Base-by-base conservation (phyloP, 352 stramenopile species). In the Phytopythium aichiense region DNA sequence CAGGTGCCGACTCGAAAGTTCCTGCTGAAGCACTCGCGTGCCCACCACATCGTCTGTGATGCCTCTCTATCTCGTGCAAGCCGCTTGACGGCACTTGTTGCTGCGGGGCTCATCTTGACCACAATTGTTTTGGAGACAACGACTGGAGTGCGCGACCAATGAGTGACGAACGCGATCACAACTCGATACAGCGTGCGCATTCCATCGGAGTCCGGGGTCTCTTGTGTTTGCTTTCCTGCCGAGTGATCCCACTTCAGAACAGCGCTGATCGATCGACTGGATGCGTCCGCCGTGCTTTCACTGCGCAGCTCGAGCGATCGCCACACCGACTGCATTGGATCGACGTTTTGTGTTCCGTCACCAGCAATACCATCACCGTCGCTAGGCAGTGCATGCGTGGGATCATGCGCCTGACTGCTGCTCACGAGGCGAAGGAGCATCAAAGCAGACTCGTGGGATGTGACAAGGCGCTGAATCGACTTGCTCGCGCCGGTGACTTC, bases 1-100 rank as follows among this genome's bases (percentile, higher is more conserved):
- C 84, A 95, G 1, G 84, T 88, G 2, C 86, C 86, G 9, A 93
- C 61, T 1, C 83, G 76, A 58, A 88, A 91, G 57, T 73, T 82
- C 16, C 86, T 71, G 57, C 84, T 92, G 56, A 77, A 91, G 25
- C 78, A 88, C 60, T 94, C 86, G n/a, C 81, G 76, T 0, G 80
- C 84, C 86, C 86, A 94, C 86, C 84, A 94, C 20, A 75, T 73
- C 1, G 72, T 91, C 7, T 81, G 63, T 4, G 78, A 73, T 9
- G 58, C 63, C 33, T 82, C 79, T 45, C 79, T 68, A 4, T 84
- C 81, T 13, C 76, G 68, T 1, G 72, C 72, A 13, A 90, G 69
- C 2, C 80, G 77, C 52, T 90, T 79, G 0, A 67, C 72, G 0
- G 87, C 67, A 1, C 61, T 72, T 12, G 61, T 73, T 0, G 68